Base-by-base conservation (phyloP, 352 stramenopile species). In the Pythium periplocum region DNA sequence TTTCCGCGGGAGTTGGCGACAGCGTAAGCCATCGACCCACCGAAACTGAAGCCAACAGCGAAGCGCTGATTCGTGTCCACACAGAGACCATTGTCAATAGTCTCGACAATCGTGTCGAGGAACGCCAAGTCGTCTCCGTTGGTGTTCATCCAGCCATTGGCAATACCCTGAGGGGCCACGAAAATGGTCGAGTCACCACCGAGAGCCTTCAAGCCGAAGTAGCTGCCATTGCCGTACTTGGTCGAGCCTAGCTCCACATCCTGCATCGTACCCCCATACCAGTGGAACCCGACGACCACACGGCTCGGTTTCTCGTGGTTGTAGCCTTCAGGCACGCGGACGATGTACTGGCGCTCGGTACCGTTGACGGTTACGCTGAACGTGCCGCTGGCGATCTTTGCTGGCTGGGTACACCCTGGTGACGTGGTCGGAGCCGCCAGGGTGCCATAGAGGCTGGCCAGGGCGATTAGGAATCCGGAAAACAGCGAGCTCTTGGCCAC, bases 21-120 rank as follows among this genome's bases (percentile, higher is more conserved):
- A 2, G 62, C 49, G 37, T 66, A 55, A 31, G 53, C 45, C 57
- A 69, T 69, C 3, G 57, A 69, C 0, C 53, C 61, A 17, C 60
- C 64, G 38, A 64, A 73, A 48, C 61, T 73, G 53, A 73, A 73
- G 50, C 64, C 64, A 45, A 73, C 51, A 41, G 55, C 56, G 51
- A 73, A 73, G 10, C 64, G 61, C 51, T 61, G 60, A 10, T 59
- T 61, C 45, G 37, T 53, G 54, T 69, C 54, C 36, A 73, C 51
- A 17, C 64, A 73, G 1, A 73, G 41, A 6, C 17, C 43, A 7
- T 48, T 46, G 42, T 69, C 64, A 42, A 69, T 44, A 11, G 57
- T 57, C 46, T 59, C n/a, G 5, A 69, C 45, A 43, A 73, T 59
- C 30, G 44, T 38, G 26, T 64, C 50, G 6, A 64, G 59, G 46